Percentiles rank a stretch among this genome's conserved stretches.
Conservation (phyloP, 257 asterid genomes). For the Rubia yunnanensis region DNA sequence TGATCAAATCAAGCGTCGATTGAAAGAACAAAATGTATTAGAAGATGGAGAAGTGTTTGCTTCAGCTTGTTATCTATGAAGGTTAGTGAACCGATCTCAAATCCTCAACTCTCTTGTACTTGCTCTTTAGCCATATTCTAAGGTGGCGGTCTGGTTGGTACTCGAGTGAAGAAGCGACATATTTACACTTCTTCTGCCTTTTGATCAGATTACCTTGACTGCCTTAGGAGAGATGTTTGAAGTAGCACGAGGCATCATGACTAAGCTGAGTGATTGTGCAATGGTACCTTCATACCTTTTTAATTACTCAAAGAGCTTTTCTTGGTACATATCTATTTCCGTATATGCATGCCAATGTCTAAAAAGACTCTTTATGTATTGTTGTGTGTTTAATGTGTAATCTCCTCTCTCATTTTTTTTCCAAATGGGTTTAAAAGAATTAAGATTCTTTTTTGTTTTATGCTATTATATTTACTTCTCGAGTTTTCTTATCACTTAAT, state of each 20-base stretch:
- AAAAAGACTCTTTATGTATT: not conserved
- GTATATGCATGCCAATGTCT: not conserved
- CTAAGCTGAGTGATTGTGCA: conserved; percentile 96
- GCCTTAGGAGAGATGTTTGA: conserved; percentile 96
- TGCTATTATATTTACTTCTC: not conserved
- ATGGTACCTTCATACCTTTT: conserved; percentile 40
- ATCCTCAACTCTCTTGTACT: conserved; percentile 13
- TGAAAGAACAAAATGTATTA: conserved; percentile 70
- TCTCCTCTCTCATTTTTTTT: not conserved
- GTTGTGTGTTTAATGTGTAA: not conserved
- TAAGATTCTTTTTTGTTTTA: not conserved
- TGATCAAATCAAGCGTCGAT: conserved; percentile 85
- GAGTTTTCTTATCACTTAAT: not conserved
- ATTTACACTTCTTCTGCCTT: not conserved
- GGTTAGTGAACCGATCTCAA: conserved; percentile 36
- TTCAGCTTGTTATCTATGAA: conserved; percentile 85
- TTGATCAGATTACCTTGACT: conserved; percentile 65
- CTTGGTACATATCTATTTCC: not conserved
- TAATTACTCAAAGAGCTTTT: not conserved
- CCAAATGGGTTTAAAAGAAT: not conserved
- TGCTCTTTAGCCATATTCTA: not conserved
- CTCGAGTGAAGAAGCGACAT: not conserved
- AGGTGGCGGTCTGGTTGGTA: not conserved
- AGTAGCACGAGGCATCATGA: conserved; percentile 92
- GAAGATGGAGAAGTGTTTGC: conserved; percentile 64